Evolutionary conservation across 169 alveolate genomes (phyloP).

Genomic region (Cryptosporidium xiaoi): DNA sequence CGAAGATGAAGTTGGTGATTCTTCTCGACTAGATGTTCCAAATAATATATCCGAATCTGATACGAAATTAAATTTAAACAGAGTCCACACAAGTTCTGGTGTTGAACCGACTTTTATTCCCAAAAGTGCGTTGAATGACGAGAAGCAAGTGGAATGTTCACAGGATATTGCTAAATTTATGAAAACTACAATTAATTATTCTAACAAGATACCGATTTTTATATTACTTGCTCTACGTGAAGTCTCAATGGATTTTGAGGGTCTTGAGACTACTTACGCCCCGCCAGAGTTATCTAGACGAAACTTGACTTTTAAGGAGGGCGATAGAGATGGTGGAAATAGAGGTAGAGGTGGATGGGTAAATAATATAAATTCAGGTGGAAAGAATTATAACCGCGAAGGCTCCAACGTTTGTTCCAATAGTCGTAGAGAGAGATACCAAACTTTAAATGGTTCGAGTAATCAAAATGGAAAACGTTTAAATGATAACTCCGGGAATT

Average conservation of each 20-base stretch:
- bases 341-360: conserved; percentile 58
- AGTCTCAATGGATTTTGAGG: conserved; percentile 5
- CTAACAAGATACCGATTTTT: conserved; percentile 13
- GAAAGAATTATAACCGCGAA: conserved; percentile 33
- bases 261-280: conserved; percentile 1
- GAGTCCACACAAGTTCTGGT: neutral
- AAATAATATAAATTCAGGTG: neutral
- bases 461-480: conserved; percentile 35
- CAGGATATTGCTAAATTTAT: too few relatives aligned
- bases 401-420: conserved; percentile 5
- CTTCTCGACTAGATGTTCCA: neutral
- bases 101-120: neutral
- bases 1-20: too few relatives aligned
- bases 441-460: neutral
- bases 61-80: neutral
- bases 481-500: conserved; percentile 1
- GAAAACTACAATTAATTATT: neutral
- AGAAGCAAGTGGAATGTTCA: too few relatives aligned
- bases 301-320: conserved; percentile 37
- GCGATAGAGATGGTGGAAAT: conserved; percentile 47
- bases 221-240: conserved; percentile 28
- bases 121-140: neutral
- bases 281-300: conserved; percentile 65
- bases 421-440: conserved; percentile 61
- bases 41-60: neutral